These are phyloP conservation scores for Leccinum subspadiceum DNA, from an alignment of 1,284 basidiomycete species.

Conservation along the genomic window DNA sequence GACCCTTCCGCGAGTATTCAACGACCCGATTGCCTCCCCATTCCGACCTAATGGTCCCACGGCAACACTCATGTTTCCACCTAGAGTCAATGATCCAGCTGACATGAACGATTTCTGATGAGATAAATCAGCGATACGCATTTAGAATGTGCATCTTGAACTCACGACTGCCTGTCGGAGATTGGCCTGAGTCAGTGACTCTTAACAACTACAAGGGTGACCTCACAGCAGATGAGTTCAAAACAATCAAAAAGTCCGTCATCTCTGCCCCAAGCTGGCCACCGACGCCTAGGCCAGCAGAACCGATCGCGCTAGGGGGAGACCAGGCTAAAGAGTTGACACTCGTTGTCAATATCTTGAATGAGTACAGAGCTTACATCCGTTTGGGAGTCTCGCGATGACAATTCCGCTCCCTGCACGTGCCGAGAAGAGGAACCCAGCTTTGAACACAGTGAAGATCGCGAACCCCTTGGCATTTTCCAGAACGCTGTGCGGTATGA, in stretches of 20 bases:
- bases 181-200: conserved; percentile 3
- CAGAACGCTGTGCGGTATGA: conserved; percentile 67
- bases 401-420: conserved; percentile 90
- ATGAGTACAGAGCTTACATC: conserved; percentile 55
- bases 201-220: conserved; percentile 20
- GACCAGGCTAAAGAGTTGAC: conserved; percentile 70
- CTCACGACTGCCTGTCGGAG: conserved; percentile 57
- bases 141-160: conserved; percentile 11
- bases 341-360: neutral
- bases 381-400: conserved; percentile 83
- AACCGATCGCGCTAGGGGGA: conserved; percentile 91
- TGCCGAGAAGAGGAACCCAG: conserved; percentile 75
- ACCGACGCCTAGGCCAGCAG: conserved; percentile 91
- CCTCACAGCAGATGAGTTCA: conserved; percentile 78
- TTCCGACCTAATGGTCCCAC: conserved; percentile 93
- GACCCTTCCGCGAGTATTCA: conserved; percentile 86
- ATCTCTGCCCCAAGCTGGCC: conserved; percentile 84
- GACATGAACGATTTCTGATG: conserved; percentile 88
- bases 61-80: conserved; percentile 91
- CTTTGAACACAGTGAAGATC: conserved; percentile 80
- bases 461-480: conserved; percentile 83
- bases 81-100: conserved; percentile 87
- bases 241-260: conserved; percentile 92
- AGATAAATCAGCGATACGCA: conserved; percentile 7
- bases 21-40: conserved; percentile 86